phyloP scores from a whole-genome alignment of 164 flowering plant genomes.

The Macadamia tetraphylla region DNA sequence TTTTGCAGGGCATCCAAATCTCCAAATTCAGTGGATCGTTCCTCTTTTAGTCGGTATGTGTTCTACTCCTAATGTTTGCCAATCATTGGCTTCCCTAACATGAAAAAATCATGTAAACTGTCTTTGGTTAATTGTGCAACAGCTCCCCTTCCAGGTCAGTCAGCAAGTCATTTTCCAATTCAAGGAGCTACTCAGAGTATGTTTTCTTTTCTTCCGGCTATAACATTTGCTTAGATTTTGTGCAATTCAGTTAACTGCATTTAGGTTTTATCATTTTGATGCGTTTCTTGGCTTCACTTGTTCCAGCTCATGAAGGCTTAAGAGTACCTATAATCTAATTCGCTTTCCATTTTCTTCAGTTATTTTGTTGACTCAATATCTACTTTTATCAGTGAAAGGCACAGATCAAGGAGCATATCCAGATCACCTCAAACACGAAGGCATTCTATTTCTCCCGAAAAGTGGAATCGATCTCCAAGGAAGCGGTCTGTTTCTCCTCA shows the following conservation, averaged over 20 bases:
- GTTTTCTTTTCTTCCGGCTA: constrained; percentile 1
- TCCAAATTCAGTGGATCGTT: constrained; percentile 31
- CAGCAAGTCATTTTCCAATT: constrained; percentile 53
- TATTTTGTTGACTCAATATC: neutral
- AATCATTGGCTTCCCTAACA: too few relatives aligned
- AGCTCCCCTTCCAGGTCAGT: constrained; percentile 34
- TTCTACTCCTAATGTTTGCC: neutral
- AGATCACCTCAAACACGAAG: constrained; percentile 46
- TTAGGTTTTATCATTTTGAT: too few relatives aligned
- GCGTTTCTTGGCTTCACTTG: too few relatives aligned
- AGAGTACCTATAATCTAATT: too few relatives aligned
- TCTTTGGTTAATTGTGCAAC: constrained; percentile 24
- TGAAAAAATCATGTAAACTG: neutral
- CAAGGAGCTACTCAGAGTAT: constrained; percentile 60
- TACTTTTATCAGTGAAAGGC: constrained; percentile 30
- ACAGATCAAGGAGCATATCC: constrained; percentile 59
- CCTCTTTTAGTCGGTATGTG: constrained; percentile 38
- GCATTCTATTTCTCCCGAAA: constrained; percentile 49
- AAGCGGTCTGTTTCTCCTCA: constrained; percentile 55
- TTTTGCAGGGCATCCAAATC: constrained; percentile 42
- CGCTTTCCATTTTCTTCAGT: neutral
- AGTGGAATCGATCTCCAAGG: constrained; percentile 32
- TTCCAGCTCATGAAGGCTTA: too few relatives aligned
- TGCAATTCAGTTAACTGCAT: neutral
- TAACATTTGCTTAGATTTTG: constrained; percentile 2